Conservation (phyloP, 108 stramenopile genomes). For the Schizochytrium sp. region DNA sequence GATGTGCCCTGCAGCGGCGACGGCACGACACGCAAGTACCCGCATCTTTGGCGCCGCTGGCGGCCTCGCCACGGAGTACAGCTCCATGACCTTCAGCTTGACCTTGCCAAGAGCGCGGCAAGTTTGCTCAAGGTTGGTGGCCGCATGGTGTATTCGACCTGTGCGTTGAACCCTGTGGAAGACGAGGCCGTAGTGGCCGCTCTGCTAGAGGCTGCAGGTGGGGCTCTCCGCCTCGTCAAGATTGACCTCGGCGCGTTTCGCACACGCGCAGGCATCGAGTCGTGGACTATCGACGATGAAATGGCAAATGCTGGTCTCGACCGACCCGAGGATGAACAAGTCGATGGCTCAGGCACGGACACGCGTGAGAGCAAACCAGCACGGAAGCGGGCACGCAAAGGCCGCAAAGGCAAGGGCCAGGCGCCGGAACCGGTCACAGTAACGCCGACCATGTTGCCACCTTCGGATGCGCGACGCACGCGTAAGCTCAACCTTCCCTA, state of each 20-base stretch:
- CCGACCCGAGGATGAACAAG: conserved; percentile 22
- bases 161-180: conserved; percentile 79
- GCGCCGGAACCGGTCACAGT: conserved; percentile 32
- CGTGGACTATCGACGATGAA: conserved; percentile 44
- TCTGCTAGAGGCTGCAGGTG: conserved; percentile 34
- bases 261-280: conserved; percentile 38
- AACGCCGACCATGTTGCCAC: conserved; percentile 9
- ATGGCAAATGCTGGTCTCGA: conserved; percentile 64
- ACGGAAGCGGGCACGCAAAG: conserved; percentile 41
- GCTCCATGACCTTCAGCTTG: conserved; percentile 65
- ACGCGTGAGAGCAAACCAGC: conserved; percentile 29
- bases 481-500: neutral
- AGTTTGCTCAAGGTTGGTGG: conserved; percentile 61
- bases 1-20: conserved; percentile 84
- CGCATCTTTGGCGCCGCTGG: conserved; percentile 64
- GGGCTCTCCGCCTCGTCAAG: conserved; percentile 35
- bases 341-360: neutral
- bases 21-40: conserved; percentile 74
- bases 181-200: conserved; percentile 79
- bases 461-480: neutral
- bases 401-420: conserved; percentile 33
- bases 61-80: conserved; percentile 46
- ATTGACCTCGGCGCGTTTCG: conserved; percentile 27
- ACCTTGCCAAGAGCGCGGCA: conserved; percentile 59
- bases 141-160: conserved; percentile 68